Evolutionary conservation across 495 filamentous ascomycete genomes (phyloP).

Genomic region (Terfezia claveryi): DNA sequence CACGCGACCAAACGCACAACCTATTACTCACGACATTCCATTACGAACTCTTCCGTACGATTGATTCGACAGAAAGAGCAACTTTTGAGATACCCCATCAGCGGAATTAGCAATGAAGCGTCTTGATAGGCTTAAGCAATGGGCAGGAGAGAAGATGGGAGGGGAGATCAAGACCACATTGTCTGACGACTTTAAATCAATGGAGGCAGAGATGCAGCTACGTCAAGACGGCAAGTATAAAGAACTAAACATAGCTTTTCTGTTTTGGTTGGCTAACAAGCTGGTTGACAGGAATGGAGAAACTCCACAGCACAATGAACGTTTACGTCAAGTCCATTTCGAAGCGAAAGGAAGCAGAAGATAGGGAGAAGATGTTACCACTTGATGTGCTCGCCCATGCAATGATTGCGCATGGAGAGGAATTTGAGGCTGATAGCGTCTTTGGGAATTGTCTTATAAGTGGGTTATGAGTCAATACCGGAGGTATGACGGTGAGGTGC

Average conservation of each 20-base stretch:
- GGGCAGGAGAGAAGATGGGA: constrained; percentile 94
- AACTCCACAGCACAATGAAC: constrained; percentile 73
- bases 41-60: too few relatives aligned
- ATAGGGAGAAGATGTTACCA: constrained; percentile 54
- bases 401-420: constrained; percentile 83
- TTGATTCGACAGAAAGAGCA: too few relatives aligned
- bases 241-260: neutral
- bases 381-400: constrained; percentile 61
- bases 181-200: constrained; percentile 78
- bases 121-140: constrained; percentile 92
- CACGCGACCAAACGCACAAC: too few relatives aligned
- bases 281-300: constrained; percentile 51
- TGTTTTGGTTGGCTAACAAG: neutral
- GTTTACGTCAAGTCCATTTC: constrained; percentile 78
- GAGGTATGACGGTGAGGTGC: neutral
- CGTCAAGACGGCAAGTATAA: constrained; percentile 56
- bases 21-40: too few relatives aligned
- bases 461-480: constrained; percentile 23
- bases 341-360: constrained; percentile 61
- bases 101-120: constrained; percentile 33
- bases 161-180: constrained; percentile 71
- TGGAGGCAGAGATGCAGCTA: constrained; percentile 83
- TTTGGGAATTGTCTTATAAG: constrained; percentile 75
- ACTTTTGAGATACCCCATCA: neutral
- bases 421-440: constrained; percentile 77